Conservation (phyloP, 148 eudicot genomes). For the Persicaria tinctoria region DNA sequence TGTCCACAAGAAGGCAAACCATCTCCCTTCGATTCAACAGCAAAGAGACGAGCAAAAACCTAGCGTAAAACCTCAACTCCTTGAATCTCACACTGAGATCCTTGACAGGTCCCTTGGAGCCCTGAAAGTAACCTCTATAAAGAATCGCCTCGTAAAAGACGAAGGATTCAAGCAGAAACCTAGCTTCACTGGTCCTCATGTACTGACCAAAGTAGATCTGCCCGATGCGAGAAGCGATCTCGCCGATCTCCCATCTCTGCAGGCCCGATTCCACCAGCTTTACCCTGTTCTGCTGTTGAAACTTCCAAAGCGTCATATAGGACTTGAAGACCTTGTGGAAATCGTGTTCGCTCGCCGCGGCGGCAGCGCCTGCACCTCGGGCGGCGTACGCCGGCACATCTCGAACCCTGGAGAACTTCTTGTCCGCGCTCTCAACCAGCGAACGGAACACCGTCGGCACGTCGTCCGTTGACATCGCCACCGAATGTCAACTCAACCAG, state of each 20-base stretch:
- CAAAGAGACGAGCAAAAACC: constrained; percentile 77
- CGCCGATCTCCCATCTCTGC: constrained; percentile 89
- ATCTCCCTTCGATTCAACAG: constrained; percentile 51
- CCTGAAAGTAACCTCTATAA: constrained; percentile 54
- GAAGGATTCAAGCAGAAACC: constrained; percentile 67
- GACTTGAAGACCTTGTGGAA: constrained; percentile 79
- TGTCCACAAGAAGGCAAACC: constrained; percentile 53
- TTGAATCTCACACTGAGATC: constrained; percentile 70
- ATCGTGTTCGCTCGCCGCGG: constrained; percentile 28
- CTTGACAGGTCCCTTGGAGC: constrained; percentile 19
- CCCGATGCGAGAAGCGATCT: constrained; percentile 91
- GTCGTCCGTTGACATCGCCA: constrained; percentile 20
- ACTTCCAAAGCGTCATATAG: constrained; percentile 74
- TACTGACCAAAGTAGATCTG: constrained; percentile 88
- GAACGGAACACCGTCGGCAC: constrained; percentile 41
- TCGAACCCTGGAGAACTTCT: constrained; percentile 67
- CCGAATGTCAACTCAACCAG: background rate
- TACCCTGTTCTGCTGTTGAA: constrained; percentile 60
- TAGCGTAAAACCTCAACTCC: constrained; percentile 88
- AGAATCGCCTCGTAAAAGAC: constrained; percentile 84
- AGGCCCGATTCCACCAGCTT: constrained; percentile 55
- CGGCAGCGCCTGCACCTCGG: constrained; percentile 28
- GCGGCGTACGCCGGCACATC: constrained; percentile 47
- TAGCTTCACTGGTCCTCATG: constrained; percentile 67
- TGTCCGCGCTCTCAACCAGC: constrained; percentile 59